A percentile compares a stretch with the other conserved stretches of the same genome.
Evolutionary conservation across 2,329 filamentous ascomycete species (phyloP).

Genomic region (Ophiostoma ips): DNA sequence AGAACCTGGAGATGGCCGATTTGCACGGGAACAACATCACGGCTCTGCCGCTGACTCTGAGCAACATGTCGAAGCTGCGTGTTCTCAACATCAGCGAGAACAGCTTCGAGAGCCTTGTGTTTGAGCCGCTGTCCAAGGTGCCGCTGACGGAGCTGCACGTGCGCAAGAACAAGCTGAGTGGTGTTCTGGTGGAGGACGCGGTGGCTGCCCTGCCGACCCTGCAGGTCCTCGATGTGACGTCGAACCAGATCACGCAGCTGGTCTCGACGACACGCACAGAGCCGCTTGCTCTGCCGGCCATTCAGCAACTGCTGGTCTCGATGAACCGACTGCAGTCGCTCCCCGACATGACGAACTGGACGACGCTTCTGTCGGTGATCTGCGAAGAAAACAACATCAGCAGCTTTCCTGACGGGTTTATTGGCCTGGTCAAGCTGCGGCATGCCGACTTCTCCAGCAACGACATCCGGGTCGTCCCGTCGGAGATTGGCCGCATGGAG

Average conservation of each 20-base stretch:
- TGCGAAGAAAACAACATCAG: conserved; percentile 72
- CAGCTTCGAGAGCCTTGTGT: conserved; percentile 54
- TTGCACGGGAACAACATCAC: conserved; percentile 68
- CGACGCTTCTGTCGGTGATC: conserved; percentile 55
- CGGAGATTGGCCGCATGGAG: conserved; percentile 68
- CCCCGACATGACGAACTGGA: conserved; percentile 64
- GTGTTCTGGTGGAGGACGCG: conserved; percentile 52
- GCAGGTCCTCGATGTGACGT: conserved; percentile 63
- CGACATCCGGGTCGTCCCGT: conserved; percentile 60
- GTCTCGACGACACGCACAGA: conserved; percentile 25
- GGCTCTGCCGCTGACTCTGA: conserved; percentile 51
- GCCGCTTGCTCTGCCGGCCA: conserved; percentile 48
- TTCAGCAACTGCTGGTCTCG: conserved; percentile 64
- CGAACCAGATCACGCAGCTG: conserved; percentile 54
- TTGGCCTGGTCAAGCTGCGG: conserved; percentile 50
- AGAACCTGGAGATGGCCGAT: conserved; percentile 65
- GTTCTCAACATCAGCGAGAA: conserved; percentile 74
- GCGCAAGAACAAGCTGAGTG: conserved; percentile 65
- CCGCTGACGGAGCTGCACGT: conserved; percentile 61
- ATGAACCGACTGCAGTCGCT: conserved; percentile 64
- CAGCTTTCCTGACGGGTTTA: conserved; percentile 63
- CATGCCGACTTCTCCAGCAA: conserved; percentile 79
- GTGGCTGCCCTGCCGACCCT: conserved; percentile 47
- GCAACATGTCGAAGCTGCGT: conserved; percentile 54
- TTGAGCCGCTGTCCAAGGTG: conserved; percentile 51